Conservation (phyloP, 352 stramenopile species). For the Phytophthora citrophthora region DNA sequence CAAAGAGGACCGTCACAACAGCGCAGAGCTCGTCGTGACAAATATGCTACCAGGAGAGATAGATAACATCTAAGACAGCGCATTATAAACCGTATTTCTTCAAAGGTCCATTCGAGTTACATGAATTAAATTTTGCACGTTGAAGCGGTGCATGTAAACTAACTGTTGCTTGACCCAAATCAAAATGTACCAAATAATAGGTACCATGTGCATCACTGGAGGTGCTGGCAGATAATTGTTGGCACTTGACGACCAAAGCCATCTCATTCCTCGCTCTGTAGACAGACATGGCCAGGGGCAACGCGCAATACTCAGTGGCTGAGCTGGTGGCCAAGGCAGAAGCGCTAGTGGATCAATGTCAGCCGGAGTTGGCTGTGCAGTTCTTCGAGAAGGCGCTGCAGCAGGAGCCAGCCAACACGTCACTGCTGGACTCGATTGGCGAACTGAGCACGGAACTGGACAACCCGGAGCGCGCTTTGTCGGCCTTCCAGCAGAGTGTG, state of each 20-base stretch:
- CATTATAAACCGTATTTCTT: constrained; percentile 4
- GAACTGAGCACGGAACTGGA: constrained; percentile 86
- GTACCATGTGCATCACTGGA: constrained; percentile 17
- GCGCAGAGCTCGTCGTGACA: constrained; percentile 22
- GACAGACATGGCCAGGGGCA: constrained; percentile 34
- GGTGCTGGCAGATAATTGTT: constrained; percentile 16
- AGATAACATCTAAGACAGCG: constrained; percentile 6
- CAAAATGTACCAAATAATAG: constrained; percentile 1
- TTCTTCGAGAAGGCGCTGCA: constrained; percentile 85
- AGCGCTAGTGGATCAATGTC: constrained; percentile 82
- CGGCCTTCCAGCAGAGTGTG: constrained; percentile 78
- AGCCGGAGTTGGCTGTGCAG: constrained; percentile 82
- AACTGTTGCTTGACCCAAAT: not conserved
- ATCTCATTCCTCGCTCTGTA: constrained; percentile 5
- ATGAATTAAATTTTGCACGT: not conserved
- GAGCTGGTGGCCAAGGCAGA: constrained; percentile 87
- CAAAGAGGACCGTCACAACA: constrained; percentile 10
- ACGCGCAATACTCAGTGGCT: constrained; percentile 58
- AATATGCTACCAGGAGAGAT: constrained; percentile 28
- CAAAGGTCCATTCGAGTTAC: too few relatives aligned
- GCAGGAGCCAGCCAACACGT: constrained; percentile 72
- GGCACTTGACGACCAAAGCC: constrained; percentile 3
- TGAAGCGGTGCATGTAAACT: not conserved
- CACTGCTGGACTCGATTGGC: constrained; percentile 79
- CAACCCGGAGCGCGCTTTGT: constrained; percentile 75